phyloP scores from a whole-genome alignment of 352 stramenopile genomes.

The Pythium aquatile region DNA sequence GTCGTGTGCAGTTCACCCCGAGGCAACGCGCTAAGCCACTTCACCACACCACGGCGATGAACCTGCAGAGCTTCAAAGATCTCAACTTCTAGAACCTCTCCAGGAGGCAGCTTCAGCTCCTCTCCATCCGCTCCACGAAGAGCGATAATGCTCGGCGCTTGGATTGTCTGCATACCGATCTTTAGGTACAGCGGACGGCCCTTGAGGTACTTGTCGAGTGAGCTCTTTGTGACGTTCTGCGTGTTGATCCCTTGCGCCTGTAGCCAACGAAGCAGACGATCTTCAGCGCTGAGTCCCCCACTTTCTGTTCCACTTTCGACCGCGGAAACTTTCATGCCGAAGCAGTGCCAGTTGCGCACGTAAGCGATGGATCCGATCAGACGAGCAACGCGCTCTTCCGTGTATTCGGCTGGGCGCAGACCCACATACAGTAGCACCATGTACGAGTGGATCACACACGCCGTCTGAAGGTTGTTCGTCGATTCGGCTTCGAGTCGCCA shows the following conservation, averaged over 20 bases:
- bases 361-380: constrained; percentile 86
- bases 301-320: constrained; percentile 40
- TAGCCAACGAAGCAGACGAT: constrained; percentile 83
- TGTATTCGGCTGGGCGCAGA: constrained; percentile 69
- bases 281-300: constrained; percentile 58
- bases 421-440: constrained; percentile 69
- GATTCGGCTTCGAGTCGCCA: constrained; percentile 73
- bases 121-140: constrained; percentile 50
- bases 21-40: constrained; percentile 48
- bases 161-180: constrained; percentile 85
- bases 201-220: constrained; percentile 85
- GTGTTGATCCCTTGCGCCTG: constrained; percentile 90
- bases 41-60: constrained; percentile 74
- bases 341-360: constrained; percentile 91
- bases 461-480: constrained; percentile 73
- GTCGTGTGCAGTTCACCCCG: constrained; percentile 24
- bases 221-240: constrained; percentile 73
- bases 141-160: constrained; percentile 81
- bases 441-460: constrained; percentile 87
- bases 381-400: constrained; percentile 52
- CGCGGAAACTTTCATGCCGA: constrained; percentile 80
- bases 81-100: constrained; percentile 83
- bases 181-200: constrained; percentile 85
- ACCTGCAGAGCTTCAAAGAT: constrained; percentile 84
- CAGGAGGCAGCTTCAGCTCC: constrained; percentile 69